These are phyloP conservation scores for Aspergillus nomiae DNA, from an alignment of 2,329 filamentous ascomycete genomes.

Conservation along the genomic window DNA sequence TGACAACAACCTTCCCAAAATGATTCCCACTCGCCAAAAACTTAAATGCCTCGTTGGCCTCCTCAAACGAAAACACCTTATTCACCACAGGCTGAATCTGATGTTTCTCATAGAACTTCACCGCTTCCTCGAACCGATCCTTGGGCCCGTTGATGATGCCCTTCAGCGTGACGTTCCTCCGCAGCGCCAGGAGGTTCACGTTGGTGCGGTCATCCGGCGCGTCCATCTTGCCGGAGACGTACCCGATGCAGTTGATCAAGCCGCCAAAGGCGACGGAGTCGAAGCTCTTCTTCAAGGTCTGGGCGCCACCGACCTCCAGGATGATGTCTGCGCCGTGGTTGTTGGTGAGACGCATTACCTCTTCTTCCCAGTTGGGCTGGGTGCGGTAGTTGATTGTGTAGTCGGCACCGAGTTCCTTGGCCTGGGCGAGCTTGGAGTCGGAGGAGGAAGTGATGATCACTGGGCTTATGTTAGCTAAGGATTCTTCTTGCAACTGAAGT, in stretches of 20 bases:
- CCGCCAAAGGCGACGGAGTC: constrained; percentile 50
- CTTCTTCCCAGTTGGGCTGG: constrained; percentile 47
- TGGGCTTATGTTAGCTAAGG: neutral
- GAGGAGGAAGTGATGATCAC: constrained; percentile 56
- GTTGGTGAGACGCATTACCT: constrained; percentile 48
- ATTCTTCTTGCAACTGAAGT: neutral
- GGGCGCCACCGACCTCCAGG: constrained; percentile 54
- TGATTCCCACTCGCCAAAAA: constrained; percentile 56
- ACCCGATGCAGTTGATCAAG: constrained; percentile 50
- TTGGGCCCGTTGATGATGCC: constrained; percentile 65
- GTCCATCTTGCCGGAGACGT: constrained; percentile 58
- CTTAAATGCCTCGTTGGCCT: constrained; percentile 56
- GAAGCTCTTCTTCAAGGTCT: constrained; percentile 53
- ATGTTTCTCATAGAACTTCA: constrained; percentile 36
- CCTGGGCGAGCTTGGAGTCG: constrained; percentile 52
- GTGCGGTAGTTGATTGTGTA: constrained; percentile 54
- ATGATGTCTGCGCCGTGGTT: constrained; percentile 54
- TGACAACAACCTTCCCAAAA: constrained; percentile 59
- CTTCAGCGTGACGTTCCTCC: constrained; percentile 56
- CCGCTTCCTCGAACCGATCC: constrained; percentile 50
- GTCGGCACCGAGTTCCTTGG: constrained; percentile 54
- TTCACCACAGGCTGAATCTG: constrained; percentile 51
- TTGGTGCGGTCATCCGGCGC: constrained; percentile 57
- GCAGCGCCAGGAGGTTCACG: constrained; percentile 59
- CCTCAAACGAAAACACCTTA: constrained; percentile 55